A percentile compares a stretch with the other conserved stretches of the same genome.
phyloP scores from a whole-genome alignment of 2,329 filamentous ascomycete genomes.

The Huntiella abstrusa region DNA sequence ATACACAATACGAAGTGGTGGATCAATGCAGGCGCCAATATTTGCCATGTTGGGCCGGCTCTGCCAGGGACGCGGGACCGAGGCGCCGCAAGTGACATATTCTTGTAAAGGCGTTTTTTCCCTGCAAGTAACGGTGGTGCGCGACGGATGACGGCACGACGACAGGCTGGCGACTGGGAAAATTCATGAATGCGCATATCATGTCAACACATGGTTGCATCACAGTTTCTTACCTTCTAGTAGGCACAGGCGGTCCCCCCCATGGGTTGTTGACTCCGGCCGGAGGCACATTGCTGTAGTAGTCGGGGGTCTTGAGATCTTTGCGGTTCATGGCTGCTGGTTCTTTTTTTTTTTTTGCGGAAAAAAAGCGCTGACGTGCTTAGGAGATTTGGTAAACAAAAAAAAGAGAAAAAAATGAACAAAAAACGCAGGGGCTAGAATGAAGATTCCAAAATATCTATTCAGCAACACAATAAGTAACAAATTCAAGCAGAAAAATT shows the following conservation, averaged over 20 bases:
- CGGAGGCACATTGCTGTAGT: conserved; percentile 7
- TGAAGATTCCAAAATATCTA: not conserved
- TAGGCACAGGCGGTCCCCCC: conserved; percentile 5
- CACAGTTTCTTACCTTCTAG: conserved; percentile 9
- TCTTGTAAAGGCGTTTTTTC: too few relatives aligned
- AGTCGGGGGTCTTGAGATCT: conserved; percentile 11
- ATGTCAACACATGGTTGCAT: not conserved
- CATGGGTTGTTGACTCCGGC: conserved; percentile 8
- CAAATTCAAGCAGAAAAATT: not conserved
- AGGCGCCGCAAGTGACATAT: too few relatives aligned
- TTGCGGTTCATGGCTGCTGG: conserved; percentile 11
- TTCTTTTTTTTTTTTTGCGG: not conserved
- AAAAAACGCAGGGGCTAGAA: not conserved
- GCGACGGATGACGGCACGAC: too few relatives aligned
- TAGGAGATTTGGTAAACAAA: not conserved
- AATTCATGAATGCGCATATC: too few relatives aligned
- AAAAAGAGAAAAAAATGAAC: not conserved
- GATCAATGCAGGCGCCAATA: too few relatives aligned
- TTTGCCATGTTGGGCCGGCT: too few relatives aligned
- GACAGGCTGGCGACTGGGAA: too few relatives aligned
- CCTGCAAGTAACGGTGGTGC: too few relatives aligned
- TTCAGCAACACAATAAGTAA: not conserved
- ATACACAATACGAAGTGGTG: too few relatives aligned
- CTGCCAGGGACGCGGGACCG: too few relatives aligned
- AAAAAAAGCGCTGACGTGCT: not conserved